Evolutionary conservation across 2,329 filamentous ascomycete species (phyloP).

Genomic region (Septoria petroselini): DNA sequence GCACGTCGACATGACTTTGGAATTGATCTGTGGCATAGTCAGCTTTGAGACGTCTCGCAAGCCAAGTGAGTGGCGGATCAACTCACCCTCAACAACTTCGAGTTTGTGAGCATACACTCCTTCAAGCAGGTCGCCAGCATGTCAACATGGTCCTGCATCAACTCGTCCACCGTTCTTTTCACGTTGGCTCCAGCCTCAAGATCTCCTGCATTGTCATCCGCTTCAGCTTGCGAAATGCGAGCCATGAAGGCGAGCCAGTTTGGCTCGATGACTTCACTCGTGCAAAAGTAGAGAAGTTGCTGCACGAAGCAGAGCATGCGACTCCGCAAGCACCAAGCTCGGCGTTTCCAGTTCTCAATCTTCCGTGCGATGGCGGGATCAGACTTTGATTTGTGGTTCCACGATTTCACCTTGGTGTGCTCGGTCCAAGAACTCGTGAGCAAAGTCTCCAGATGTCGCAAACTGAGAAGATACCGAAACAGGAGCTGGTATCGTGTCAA

Average conservation of each 20-base stretch:
- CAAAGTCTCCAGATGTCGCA: slow-evolving; percentile 84
- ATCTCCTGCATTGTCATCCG: slow-evolving; percentile 38
- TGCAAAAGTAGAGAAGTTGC: slow-evolving; percentile 94
- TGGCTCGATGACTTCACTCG: slow-evolving; percentile 92
- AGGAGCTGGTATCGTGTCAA: slow-evolving; percentile 95
- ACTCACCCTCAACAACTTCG: slow-evolving; percentile 81
- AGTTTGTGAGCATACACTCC: slow-evolving; percentile 98
- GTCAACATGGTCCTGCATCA: slow-evolving; percentile 99
- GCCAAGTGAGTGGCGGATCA: too few relatives aligned
- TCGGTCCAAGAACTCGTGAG: slow-evolving; percentile 86
- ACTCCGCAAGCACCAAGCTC: slow-evolving; percentile 85
- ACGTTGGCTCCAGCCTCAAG: slow-evolving; percentile 41
- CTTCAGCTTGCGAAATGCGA: slow-evolving; percentile 62
- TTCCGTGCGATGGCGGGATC: slow-evolving; percentile 55
- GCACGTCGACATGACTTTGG: slow-evolving; percentile 94
- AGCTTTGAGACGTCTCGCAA: slow-evolving; percentile 2
- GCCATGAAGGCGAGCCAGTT: slow-evolving; percentile 95
- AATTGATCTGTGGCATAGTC: slow-evolving; percentile 69
- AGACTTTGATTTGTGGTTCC: slow-evolving; percentile 64
- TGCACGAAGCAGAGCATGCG: slow-evolving; percentile 97
- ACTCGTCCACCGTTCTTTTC: slow-evolving; percentile 82
- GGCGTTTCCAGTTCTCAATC: slow-evolving; percentile 87
- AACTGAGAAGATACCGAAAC: slow-evolving; percentile 86
- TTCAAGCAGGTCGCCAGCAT: slow-evolving; percentile 97
- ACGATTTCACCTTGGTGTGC: slow-evolving; percentile 75